Conservation (phyloP, 495 filamentous ascomycete genomes). For the Penicillium lagena region DNA sequence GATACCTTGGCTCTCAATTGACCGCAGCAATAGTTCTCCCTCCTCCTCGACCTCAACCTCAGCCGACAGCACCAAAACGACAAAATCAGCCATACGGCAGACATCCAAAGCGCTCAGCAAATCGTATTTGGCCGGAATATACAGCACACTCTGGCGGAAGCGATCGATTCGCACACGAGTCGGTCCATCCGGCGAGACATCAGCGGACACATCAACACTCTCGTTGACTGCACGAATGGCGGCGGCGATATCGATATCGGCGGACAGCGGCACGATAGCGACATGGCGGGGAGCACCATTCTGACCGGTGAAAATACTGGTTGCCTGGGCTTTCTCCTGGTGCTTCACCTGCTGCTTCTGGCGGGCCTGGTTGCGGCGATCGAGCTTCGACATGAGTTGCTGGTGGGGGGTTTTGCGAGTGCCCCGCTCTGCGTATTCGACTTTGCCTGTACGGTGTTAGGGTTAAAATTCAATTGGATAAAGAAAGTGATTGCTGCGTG, state of each 20-base stretch:
- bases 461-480: not conserved
- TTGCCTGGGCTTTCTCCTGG: constrained; percentile 66
- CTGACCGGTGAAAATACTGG: constrained; percentile 73
- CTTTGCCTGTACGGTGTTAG: constrained; percentile 45
- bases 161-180: constrained; percentile 68
- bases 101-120: constrained; percentile 74
- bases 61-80: constrained; percentile 75
- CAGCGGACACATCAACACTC: constrained; percentile 69
- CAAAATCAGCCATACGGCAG: constrained; percentile 81
- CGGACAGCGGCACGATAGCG: constrained; percentile 80
- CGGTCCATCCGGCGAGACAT: constrained; percentile 52
- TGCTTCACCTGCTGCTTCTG: constrained; percentile 79
- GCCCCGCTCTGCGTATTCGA: constrained; percentile 51
- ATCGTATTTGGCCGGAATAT: constrained; percentile 65
- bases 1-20: constrained; percentile 87
- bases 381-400: constrained; percentile 93
- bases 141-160: constrained; percentile 90
- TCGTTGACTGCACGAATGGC: constrained; percentile 66
- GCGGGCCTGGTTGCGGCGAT: constrained; percentile 86
- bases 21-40: constrained; percentile 74
- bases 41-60: constrained; percentile 73
- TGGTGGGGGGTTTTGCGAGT: constrained; percentile 86
- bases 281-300: constrained; percentile 86
- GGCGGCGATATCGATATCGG: constrained; percentile 55
- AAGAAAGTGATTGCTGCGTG: not conserved